Conservation (phyloP, 164 flowering plant species). For the Kalanchoe fedtschenkoi region DNA sequence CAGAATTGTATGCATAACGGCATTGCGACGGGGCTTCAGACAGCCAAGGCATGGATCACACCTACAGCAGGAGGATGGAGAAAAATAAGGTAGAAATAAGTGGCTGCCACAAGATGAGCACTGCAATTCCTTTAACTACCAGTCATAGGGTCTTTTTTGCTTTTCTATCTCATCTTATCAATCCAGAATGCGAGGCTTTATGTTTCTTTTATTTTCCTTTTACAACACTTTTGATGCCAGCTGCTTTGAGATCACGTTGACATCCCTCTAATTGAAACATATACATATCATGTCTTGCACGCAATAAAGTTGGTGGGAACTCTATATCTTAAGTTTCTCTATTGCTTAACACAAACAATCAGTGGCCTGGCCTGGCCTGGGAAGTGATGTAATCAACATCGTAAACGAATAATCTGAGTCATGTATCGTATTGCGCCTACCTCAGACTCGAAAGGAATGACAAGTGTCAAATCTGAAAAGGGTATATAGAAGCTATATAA, state of each 20-base stretch:
- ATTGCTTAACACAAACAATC: conserved; percentile 3
- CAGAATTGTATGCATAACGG: too few species aligned
- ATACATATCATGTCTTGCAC: neutral
- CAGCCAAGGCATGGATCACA: too few species aligned
- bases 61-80: too few species aligned
- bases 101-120: too few species aligned
- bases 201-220: neutral
- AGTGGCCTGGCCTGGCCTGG: neutral
- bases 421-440: neutral
- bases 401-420: neutral
- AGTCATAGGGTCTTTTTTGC: too few species aligned
- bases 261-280: neutral
- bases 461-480: neutral
- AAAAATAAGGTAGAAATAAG: too few species aligned
- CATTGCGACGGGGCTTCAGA: too few species aligned
- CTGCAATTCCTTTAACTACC: too few species aligned
- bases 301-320: neutral
- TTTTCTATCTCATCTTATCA: too few species aligned
- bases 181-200: too few species aligned
- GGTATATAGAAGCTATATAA: neutral
- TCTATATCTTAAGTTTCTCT: neutral
- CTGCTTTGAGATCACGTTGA: neutral
- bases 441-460: neutral
- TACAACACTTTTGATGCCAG: neutral
- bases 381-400: neutral